Evolutionary conservation across 441 rosid genomes (phyloP), one percentile per base, ranked within the genome.

Genomic region (Aquilaria agallochum): DNA sequence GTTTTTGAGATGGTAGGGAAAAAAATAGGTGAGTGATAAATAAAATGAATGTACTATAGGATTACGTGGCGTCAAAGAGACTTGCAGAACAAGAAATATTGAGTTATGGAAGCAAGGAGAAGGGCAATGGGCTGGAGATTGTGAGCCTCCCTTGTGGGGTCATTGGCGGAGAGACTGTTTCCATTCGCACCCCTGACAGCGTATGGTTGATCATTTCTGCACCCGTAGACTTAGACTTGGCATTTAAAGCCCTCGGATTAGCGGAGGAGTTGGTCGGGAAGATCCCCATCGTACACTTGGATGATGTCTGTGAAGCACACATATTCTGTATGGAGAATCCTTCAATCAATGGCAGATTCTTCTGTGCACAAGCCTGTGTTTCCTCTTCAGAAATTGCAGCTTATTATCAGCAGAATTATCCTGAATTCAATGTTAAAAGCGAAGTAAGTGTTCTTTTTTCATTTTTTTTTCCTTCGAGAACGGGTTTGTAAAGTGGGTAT

Each of bases 271-370:
- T 63, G 14, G 34, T 62, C 1, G 78, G 76, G n/a, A 57, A 54
- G 52, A 11, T 77, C 4, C 76, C 81, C 3, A 53, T 74, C 9
- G 76, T 74, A 31, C 81, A 77, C 67, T 53, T 77, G 11, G 64
- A 74, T 11, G 81, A 77, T 45, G 76, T 50, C 0, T 71, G 81
- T 14, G 69, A 71, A 11, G 78, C 76, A 2, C 78, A 58, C 31
- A 53, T 77, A 10, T 63, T 74, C 72, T 74, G 78, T 50, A 63
- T 72, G 67, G 65, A 71, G 70, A 51, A 71, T 11, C 65, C 60
- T 46, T 72, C 72, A 2, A 68, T 74, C 58, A 62, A 9, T 33
- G 78, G 76, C 7, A 66, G 82, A 62, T 74, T 74, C 48, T 58
- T 50, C 65, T 68, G 78, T 53, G 71, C 70, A 3, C 55, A 42